Evolutionary conservation across 345 rosid genomes (phyloP), one percentile per base, ranked within the genome.

Genomic region (Citrus sp.): DNA sequence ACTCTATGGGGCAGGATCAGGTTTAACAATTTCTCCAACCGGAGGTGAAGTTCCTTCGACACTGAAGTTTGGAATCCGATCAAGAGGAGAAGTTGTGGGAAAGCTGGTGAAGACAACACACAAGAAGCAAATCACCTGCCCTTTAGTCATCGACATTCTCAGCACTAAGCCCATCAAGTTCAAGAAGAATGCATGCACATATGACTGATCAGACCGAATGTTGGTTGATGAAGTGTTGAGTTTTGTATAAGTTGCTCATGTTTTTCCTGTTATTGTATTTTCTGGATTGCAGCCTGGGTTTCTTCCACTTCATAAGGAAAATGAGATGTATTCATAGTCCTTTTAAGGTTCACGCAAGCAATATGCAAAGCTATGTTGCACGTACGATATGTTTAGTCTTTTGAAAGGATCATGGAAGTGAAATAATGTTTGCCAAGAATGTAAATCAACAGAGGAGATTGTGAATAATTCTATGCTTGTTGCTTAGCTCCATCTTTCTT

Each of bases 71-170:
- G 95, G 87, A 82, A 77, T 94, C 73, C 81, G 76, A 46, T 87
- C 95, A 2, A 78, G 90, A 78, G 95, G 95, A 12, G 75, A 94
- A 68, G 98, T 94, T 80, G 95, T 94, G 30, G 98, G 98, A 46
- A 92, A 90, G 82, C 79, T 94, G 59, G 95, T 94, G 80, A 85
- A 90, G 76, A 85, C 92, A 4, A 89, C 84, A 81, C 98, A 92
- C 80, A 61, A 77, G 68, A 90, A 77, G 78, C 85, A 37, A 67
- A 82, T 94, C 25, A 49, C 88, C 27, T 92, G 98, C 81, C 86
- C 94, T n/a, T 70, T 91, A 72, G 87, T 81, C 34, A 78, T 92
- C 19, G 90, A 94, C 68, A 82, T 90, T 62, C 89, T 82, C 49
- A 86, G 80, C 71, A 80, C 65, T 65, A 90, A 89, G 68, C 91